phyloP scores from a whole-genome alignment of 2,329 filamentous ascomycete species.

The Penicillium occitanis region DNA sequence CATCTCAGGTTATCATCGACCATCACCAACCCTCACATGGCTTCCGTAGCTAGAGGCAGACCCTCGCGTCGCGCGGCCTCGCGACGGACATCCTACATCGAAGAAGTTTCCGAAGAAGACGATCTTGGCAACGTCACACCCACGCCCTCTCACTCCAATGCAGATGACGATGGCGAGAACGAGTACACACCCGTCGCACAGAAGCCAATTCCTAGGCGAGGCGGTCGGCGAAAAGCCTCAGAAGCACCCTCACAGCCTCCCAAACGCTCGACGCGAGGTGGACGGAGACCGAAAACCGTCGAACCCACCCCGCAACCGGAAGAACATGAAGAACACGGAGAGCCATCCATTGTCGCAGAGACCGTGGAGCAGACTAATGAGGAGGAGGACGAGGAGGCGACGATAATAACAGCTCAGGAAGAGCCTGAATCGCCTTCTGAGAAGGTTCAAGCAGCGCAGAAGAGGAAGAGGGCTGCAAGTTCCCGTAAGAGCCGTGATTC shows the following conservation, averaged over 20 bases:
- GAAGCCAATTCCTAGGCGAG: slow-evolving; percentile 57
- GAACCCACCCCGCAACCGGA: slow-evolving; percentile 14
- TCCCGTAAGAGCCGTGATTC: slow-evolving; percentile 45
- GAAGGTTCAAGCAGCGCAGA: slow-evolving; percentile 58
- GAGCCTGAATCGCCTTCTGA: slow-evolving; percentile 57
- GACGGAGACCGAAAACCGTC: slow-evolving; percentile 11
- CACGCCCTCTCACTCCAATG: slow-evolving; percentile 44
- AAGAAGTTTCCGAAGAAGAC: slow-evolving; percentile 76
- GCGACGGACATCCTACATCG: slow-evolving; percentile 71
- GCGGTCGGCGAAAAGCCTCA: slow-evolving; percentile 56
- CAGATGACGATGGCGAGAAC: slow-evolving; percentile 62
- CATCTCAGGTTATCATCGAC: slow-evolving; percentile 25
- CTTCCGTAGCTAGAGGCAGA: slow-evolving; percentile 48
- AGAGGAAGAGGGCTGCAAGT: slow-evolving; percentile 62
- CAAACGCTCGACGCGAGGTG: slow-evolving; percentile 15
- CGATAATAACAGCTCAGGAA: slow-evolving; percentile 39
- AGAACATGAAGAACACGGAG: slow-evolving; percentile 44
- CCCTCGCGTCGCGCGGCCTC: slow-evolving; percentile 61
- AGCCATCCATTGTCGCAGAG: slow-evolving; percentile 60
- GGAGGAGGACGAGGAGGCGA: slow-evolving; percentile 27
- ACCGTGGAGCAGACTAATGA: slow-evolving; percentile 28
- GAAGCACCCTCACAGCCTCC: slow-evolving; percentile 47
- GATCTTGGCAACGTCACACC: slow-evolving; percentile 52
- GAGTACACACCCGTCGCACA: slow-evolving; percentile 76
- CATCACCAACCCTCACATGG: slow-evolving; percentile 32